Percentiles rank a stretch among this genome's conserved stretches.
Conservation (phyloP, 805 yeast species). For the Yarrowia sp. region DNA sequence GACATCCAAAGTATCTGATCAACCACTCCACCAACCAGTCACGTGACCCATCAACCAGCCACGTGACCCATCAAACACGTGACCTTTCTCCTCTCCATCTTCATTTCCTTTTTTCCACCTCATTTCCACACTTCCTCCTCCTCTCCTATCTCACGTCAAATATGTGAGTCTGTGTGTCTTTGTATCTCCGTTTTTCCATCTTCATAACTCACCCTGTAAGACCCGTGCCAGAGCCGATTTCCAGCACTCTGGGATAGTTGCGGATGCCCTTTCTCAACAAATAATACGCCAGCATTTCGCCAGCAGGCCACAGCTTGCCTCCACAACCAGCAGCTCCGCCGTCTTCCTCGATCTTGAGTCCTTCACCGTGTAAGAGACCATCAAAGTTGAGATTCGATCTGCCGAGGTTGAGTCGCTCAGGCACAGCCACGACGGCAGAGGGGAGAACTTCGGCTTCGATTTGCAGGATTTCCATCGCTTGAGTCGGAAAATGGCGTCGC, state of each 20-base stretch:
- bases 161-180: too few species aligned
- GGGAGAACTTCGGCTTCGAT: slow-evolving; percentile 42
- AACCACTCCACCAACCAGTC: too few species aligned
- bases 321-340: slow-evolving; percentile 69
- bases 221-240: slow-evolving; percentile 67
- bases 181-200: too few species aligned
- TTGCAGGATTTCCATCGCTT: slow-evolving; percentile 35
- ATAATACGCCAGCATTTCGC: slow-evolving; percentile 60
- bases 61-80: too few species aligned
- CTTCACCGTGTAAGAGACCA: slow-evolving; percentile 50
- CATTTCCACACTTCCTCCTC: too few species aligned
- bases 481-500: too few species aligned
- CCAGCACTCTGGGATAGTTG: slow-evolving; percentile 52
- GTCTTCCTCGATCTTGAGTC: slow-evolving; percentile 57
- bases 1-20: too few species aligned
- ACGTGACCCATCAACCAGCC: too few species aligned
- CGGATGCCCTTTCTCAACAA: slow-evolving; percentile 48
- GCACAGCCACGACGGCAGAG: slow-evolving; percentile 50
- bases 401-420: slow-evolving; percentile 53
- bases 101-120: too few species aligned
- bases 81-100: too few species aligned
- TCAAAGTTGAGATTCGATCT: slow-evolving; percentile 52
- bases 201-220: slow-evolving; percentile 56
- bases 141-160: too few species aligned
- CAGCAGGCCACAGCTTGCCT: slow-evolving; percentile 70